Base-by-base conservation (phyloP, 305 asterid species). In the Rubia occidens region DNA sequence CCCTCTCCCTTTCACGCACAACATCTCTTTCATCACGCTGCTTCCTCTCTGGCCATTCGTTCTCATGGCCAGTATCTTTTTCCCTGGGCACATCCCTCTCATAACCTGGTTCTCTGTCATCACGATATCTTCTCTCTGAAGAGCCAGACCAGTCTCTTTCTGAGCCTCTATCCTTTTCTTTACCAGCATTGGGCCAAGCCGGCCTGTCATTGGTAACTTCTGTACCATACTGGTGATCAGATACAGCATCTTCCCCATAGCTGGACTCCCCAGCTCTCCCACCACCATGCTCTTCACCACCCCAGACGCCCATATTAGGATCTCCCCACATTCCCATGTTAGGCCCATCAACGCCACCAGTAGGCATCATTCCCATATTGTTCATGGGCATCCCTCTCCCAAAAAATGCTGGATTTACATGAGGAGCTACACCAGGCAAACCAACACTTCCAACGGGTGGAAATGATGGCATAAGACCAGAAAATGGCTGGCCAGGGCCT, bases 121-220 rank as follows among this genome's bases (percentile, higher is more conserved):
- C 95, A 54, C 88, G 81, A 77, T 85, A 77, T 79, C 87, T 88
- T 77, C 88, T 88, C 40, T 90, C 97, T 0, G 95, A 83, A 71
- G 97, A 82, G 68, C 89, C 89, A 69, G 95, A 88, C 87, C 95
- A 82, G 73, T 83, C 96, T 76, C 90, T 81, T 53, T 89, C 95
- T 26, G 90, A 82, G 20, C 83, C 92, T 68, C 90, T 81, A 37
- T 90, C 95, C 74, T 90, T 90, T 40, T 90, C 97, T 76, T 85
- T 84, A n/a, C 67, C 35, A 42, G 81, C 71, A 76, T 75, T 78
- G 60, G 86, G 81, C 88, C 87, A 74, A 47, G 86, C 73, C 75
- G 88, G 90, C 72, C 81, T 85, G 55, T 86, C 93, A 39, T 80
- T 93, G 72, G 86, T 82, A 62, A 76, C 88, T 84, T 88, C 94